Evolutionary conservation across 1,284 basidiomycete genomes (phyloP).

Genomic region (Trichosporon asahii): DNA sequence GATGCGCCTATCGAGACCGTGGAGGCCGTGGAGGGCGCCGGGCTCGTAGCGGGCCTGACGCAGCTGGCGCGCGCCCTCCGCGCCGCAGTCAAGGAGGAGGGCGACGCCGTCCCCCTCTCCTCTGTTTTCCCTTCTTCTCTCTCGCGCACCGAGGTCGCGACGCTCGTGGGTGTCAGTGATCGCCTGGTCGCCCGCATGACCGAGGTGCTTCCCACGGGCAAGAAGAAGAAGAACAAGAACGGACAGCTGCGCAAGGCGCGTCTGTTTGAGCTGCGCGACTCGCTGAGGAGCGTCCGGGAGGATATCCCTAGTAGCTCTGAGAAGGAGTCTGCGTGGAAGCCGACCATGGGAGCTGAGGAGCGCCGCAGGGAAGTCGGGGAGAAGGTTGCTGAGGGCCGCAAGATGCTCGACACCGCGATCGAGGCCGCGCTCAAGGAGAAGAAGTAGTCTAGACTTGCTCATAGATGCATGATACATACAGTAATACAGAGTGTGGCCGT

Average conservation of each 20-base stretch:
- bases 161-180: slow-evolving; percentile 3
- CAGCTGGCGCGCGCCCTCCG: not conserved
- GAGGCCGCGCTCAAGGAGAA: not conserved
- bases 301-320: not conserved
- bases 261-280: not conserved
- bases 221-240: slow-evolving; percentile 11
- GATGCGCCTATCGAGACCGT: not conserved
- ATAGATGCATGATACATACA: slow-evolving; percentile 2
- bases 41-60: slow-evolving; percentile 11
- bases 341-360: not conserved
- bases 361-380: not conserved
- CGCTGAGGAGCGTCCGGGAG: not conserved
- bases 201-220: not conserved
- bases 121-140: not conserved
- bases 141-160: not conserved
- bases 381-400: not conserved
- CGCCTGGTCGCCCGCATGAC: slow-evolving; percentile 2
- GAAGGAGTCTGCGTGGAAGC: not conserved
- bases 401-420: not conserved
- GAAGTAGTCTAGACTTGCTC: not conserved
- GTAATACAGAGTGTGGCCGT: not conserved
- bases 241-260: slow-evolving; percentile 3
- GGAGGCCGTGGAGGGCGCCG: not conserved
- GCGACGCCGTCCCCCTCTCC: not conserved
- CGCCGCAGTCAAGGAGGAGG: slow-evolving; percentile 2